Evolutionary conservation across 2,329 filamentous ascomycete species (phyloP).

Genomic region (Penicillium sp.): DNA sequence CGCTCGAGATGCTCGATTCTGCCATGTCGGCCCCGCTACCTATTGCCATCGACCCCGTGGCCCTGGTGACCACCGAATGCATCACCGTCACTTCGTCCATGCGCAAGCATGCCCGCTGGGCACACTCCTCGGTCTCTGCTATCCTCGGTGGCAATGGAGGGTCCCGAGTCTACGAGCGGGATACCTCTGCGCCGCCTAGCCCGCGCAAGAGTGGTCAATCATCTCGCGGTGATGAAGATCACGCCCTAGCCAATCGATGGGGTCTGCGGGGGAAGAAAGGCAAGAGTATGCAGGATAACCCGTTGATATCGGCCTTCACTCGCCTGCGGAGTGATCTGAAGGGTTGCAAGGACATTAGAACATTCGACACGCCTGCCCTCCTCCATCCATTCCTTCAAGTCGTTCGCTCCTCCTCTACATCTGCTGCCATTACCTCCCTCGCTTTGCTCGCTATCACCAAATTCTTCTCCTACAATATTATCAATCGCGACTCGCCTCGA

Average conservation of each 20-base stretch:
- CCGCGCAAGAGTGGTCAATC: slow-evolving; percentile 32
- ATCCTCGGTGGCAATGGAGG: slow-evolving; percentile 76
- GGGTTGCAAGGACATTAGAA: slow-evolving; percentile 83
- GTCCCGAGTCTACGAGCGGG: slow-evolving; percentile 52
- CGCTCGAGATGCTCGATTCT: slow-evolving; percentile 27
- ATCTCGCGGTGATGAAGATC: slow-evolving; percentile 43
- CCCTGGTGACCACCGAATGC: slow-evolving; percentile 96
- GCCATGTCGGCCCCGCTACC: slow-evolving; percentile 56
- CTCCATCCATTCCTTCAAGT: slow-evolving; percentile 95
- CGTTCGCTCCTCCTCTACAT: slow-evolving; percentile 93
- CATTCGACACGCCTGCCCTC: slow-evolving; percentile 86
- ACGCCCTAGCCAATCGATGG: slow-evolving; percentile 78
- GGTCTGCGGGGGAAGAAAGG: slow-evolving; percentile 92
- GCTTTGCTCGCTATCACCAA: slow-evolving; percentile 93
- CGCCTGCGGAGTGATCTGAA: slow-evolving; percentile 86
- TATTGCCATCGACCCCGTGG: slow-evolving; percentile 87
- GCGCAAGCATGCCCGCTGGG: slow-evolving; percentile 95
- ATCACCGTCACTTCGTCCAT: slow-evolving; percentile 98
- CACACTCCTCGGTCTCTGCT: slow-evolving; percentile 92
- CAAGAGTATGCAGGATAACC: slow-evolving; percentile 96
- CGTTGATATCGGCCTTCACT: slow-evolving; percentile 92
- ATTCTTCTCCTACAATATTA: slow-evolving; percentile 93
- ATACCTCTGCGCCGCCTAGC: slow-evolving; percentile 44
- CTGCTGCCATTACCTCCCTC: slow-evolving; percentile 92
- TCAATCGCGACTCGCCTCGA: slow-evolving; percentile 80